Evolutionary conservation across 139 green algal species (phyloP).

Genomic region (Chlamydomonas sphaeroides): DNA sequence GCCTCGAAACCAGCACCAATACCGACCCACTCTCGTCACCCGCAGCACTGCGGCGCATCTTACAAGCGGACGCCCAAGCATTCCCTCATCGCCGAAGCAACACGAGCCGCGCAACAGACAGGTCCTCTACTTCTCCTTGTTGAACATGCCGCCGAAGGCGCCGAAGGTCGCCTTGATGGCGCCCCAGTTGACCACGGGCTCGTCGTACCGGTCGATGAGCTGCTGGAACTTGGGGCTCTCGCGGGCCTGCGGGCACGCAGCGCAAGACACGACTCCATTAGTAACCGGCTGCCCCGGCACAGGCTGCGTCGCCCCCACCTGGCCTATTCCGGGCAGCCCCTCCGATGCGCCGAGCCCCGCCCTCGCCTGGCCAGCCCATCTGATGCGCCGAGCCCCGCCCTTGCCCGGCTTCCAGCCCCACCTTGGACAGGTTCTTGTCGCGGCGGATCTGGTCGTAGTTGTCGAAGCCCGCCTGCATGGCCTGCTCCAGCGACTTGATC

Average conservation of each 20-base stretch:
- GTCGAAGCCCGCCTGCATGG: constrained; percentile 91
- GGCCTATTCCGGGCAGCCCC: too few relatives aligned
- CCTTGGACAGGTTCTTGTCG: constrained; percentile 88
- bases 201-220: constrained; percentile 90
- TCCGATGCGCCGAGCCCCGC: too few relatives aligned
- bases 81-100: too few relatives aligned
- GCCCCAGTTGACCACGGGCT: constrained; percentile 92
- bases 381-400: too few relatives aligned
- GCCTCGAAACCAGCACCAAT: too few relatives aligned
- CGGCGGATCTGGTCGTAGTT: constrained; percentile 89
- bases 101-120: too few relatives aligned
- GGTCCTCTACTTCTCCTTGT: constrained; percentile 23
- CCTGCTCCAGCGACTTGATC: constrained; percentile 83
- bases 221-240: constrained; percentile 73
- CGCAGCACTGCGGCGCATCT: too few relatives aligned
- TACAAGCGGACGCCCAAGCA: background rate
- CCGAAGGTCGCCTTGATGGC: constrained; percentile 80
- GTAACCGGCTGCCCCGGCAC: too few relatives aligned
- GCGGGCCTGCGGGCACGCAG: constrained; percentile 32
- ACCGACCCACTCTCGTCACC: too few relatives aligned
- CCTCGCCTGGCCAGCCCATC: too few relatives aligned
- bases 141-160: constrained; percentile 52
- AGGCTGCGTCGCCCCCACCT: too few relatives aligned
- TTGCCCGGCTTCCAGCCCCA: constrained; percentile 36
- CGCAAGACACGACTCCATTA: too few relatives aligned